Conservation (phyloP, 2,329 filamentous ascomycete genomes). For the Pseudonectria buxi region DNA sequence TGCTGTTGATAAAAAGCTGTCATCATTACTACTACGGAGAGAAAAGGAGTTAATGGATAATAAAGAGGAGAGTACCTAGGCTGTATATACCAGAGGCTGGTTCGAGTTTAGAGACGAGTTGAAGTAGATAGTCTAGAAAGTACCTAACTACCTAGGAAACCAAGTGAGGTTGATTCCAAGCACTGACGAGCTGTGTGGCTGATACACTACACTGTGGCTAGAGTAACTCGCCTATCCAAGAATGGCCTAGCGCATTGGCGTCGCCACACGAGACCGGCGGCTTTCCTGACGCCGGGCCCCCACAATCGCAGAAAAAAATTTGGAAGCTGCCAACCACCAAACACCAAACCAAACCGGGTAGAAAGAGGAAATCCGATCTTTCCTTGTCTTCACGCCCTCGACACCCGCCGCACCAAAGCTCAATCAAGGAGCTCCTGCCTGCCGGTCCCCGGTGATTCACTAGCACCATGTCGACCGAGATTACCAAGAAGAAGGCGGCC, state of each 20-base stretch:
- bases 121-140: too few relatives aligned
- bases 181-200: too few relatives aligned
- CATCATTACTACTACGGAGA: too few relatives aligned
- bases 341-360: too few relatives aligned
- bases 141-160: too few relatives aligned
- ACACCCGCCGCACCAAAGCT: slow-evolving; percentile 11
- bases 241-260: background rate
- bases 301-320: slow-evolving; percentile 28
- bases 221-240: slow-evolving; percentile 1
- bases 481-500: slow-evolving; percentile 32
- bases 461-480: slow-evolving; percentile 41
- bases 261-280: slow-evolving; percentile 1
- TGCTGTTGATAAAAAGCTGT: too few relatives aligned
- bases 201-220: slow-evolving; percentile 2
- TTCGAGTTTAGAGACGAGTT: too few relatives aligned
- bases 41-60: too few relatives aligned
- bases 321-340: slow-evolving; percentile 25
- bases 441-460: background rate
- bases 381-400: slow-evolving; percentile 21
- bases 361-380: slow-evolving; percentile 23
- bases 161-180: too few relatives aligned
- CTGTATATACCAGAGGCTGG: too few relatives aligned
- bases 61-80: too few relatives aligned
- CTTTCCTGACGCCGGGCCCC: slow-evolving; percentile 11
- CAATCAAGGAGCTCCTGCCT: slow-evolving; percentile 6